Percentiles rank a stretch among this genome's conserved stretches.
Evolutionary conservation across 805 yeast species (phyloP).

Genomic region (Saccharomycopsis babjevae): DNA sequence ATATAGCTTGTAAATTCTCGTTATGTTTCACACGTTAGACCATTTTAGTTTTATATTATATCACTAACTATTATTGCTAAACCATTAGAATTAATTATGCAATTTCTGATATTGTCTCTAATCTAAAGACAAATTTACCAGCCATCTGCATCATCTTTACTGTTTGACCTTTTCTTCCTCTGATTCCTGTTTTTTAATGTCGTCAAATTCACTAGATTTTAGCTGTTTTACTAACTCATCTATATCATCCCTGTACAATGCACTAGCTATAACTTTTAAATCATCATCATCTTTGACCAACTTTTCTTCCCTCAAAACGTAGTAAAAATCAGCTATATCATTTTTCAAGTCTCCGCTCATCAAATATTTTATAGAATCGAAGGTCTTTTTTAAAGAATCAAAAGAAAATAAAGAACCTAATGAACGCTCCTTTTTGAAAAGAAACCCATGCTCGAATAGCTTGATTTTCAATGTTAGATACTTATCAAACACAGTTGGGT

Average conservation of each 20-base stretch:
- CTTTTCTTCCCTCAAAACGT: neutral
- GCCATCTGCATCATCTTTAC: neutral
- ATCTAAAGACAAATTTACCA: too few relatives aligned
- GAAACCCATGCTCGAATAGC: neutral
- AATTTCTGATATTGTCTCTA: too few relatives aligned
- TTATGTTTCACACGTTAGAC: too few relatives aligned
- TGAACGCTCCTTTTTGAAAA: neutral
- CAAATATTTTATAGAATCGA: neutral
- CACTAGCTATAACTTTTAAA: neutral
- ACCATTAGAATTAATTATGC: too few relatives aligned
- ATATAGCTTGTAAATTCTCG: too few relatives aligned
- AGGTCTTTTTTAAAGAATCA: neutral
- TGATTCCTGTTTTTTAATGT: neutral
- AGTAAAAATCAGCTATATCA: neutral
- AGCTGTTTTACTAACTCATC: slow-evolving; percentile 23
- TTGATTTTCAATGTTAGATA: neutral
- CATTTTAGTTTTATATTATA: too few relatives aligned
- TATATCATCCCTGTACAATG: neutral
- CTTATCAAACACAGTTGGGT: neutral
- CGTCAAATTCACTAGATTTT: slow-evolving; percentile 32
- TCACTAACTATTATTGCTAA: too few relatives aligned
- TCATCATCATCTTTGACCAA: neutral
- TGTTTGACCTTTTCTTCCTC: neutral
- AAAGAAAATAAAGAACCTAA: neutral
- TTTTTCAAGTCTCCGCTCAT: neutral